Percentiles rank a stretch among this genome's conserved stretches.
These are phyloP conservation scores for Hibiscus trionum DNA, from an alignment of 345 rosid species.

Conservation along the genomic window DNA sequence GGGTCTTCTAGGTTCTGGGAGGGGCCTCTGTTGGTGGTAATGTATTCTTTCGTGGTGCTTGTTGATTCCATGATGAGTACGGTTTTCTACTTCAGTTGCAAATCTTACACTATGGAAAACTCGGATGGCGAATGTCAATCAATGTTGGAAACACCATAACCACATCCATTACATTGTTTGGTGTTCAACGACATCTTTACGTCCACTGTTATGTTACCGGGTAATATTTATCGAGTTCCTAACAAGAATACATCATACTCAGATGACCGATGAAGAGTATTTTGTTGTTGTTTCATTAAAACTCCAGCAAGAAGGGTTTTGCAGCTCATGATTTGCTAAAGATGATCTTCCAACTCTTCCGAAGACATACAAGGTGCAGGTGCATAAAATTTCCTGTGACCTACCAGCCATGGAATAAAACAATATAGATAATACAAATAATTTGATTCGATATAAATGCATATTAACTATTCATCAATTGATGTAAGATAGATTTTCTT, in stretches of 20 bases:
- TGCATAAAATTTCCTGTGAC: conserved; percentile 1
- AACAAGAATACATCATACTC: conserved; percentile 1
- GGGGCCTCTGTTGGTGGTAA: conserved; percentile 76
- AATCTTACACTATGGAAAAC: conserved; percentile 47
- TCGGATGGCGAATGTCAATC: conserved; percentile 37
- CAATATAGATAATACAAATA: neutral
- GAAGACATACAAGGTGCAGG: neutral
- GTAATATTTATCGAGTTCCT: conserved; percentile 1
- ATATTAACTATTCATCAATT: neutral
- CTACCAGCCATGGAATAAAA: neutral
- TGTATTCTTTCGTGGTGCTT: conserved; percentile 85
- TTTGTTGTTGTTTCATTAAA: neutral
- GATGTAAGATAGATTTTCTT: neutral
- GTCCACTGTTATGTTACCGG: conserved; percentile 11
- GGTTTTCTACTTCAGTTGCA: conserved; percentile 87
- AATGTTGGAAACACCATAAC: conserved; percentile 38
- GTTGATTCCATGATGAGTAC: conserved; percentile 81
- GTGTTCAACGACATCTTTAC: conserved; percentile 18
- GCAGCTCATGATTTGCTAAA: neutral
- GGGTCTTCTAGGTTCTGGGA: conserved; percentile 92
- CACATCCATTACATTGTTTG: conserved; percentile 22
- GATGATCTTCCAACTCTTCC: conserved; percentile 9
- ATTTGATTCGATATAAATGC: neutral
- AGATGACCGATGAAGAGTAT: neutral
- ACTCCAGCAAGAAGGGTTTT: conserved; percentile 1